A percentile compares a stretch with the other conserved stretches of the same genome.
Evolutionary conservation across 2,329 filamentous ascomycete species (phyloP).

Genomic region (Colletotrichum cereale): DNA sequence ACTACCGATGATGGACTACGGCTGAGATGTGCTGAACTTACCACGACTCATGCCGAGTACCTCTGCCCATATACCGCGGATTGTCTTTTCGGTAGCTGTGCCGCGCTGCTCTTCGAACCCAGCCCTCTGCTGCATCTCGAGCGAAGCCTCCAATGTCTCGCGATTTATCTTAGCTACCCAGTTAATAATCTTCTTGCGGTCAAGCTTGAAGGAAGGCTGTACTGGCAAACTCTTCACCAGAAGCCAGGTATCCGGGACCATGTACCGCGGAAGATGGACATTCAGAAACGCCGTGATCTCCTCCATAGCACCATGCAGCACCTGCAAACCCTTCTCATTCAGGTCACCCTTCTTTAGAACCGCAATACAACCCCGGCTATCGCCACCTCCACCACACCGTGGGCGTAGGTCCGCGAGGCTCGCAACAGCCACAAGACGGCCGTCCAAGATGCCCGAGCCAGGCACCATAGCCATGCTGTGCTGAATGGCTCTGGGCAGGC

Average conservation of each 20-base stretch:
- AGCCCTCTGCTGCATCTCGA: not conserved
- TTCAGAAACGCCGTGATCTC: not conserved
- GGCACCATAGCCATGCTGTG: conserved; percentile 22
- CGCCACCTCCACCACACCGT: not conserved
- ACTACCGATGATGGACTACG: not conserved
- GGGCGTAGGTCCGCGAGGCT: not conserved
- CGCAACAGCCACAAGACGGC: conserved; percentile 23
- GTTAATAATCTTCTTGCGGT: conserved; percentile 28
- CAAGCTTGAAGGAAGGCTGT: conserved; percentile 41
- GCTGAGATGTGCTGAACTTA: not conserved
- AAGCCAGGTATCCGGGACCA: conserved; percentile 43
- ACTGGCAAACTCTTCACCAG: conserved; percentile 40
- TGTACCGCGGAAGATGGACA: conserved; percentile 40
- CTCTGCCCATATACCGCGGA: conserved; percentile 50
- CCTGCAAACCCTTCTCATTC: not conserved
- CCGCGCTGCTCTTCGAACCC: not conserved
- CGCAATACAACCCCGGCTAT: no score
- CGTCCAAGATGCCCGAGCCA: not conserved
- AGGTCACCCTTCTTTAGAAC: not conserved
- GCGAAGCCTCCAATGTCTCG: not conserved
- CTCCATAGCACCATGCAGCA: not conserved
- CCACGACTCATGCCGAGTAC: conserved; percentile 52
- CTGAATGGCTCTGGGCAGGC: not conserved
- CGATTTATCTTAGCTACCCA: conserved; percentile 24
- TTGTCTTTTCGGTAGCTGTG: conserved; percentile 1